Base-by-base conservation (phyloP, 768 basidiomycete genomes). In the Gloeostereum incarnatum region DNA sequence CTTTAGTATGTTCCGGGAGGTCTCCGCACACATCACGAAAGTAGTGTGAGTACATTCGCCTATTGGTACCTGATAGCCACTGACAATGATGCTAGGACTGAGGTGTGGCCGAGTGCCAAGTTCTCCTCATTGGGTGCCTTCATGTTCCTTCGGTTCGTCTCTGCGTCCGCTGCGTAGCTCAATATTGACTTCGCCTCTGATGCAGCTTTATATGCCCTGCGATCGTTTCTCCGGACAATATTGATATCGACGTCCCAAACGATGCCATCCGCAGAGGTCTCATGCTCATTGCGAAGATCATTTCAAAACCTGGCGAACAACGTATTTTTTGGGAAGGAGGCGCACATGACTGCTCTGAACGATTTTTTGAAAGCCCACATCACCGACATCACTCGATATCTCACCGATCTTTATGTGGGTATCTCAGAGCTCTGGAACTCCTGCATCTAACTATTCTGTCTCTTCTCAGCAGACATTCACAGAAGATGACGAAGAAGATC, bases 221-320 rank as follows among this genome's bases (percentile, higher is more conserved):
- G 0, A 76, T 97, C 21, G 87, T 93, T 6, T 66, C 85, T 0
- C 92, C 92, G 0, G 86, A 89, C 49, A 75, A 64, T 7, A 75
- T 96, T 13, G 93, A 96, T 49, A 65, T 96, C 26, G 81, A 88
- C 44, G 51, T 89, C 0, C 83, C 86, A 0, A 68, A 70, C 42
- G 82, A 81, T 1, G 65, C 71, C 20, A 68, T 86, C 37, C 80
- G 86, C 13, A 77, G 84, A 29, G 90, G 87, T 13, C 64, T 94
- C 10, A 81, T 87, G 69, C 64, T 86, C 33, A 82, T 96, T 45
- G 86, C 89, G 31, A 96, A 93, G 61, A 79, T 93, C 40, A 80
- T 96, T n/a, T 32, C 91, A 94, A 58, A 92, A 89, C 51, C 60
- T 96, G 21, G 91, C 91, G 14, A 97, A 96, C 60, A 94, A 96